phyloP scores from a whole-genome alignment of 2,329 filamentous ascomycete genomes.

The Pestalotiopsis sp. region DNA sequence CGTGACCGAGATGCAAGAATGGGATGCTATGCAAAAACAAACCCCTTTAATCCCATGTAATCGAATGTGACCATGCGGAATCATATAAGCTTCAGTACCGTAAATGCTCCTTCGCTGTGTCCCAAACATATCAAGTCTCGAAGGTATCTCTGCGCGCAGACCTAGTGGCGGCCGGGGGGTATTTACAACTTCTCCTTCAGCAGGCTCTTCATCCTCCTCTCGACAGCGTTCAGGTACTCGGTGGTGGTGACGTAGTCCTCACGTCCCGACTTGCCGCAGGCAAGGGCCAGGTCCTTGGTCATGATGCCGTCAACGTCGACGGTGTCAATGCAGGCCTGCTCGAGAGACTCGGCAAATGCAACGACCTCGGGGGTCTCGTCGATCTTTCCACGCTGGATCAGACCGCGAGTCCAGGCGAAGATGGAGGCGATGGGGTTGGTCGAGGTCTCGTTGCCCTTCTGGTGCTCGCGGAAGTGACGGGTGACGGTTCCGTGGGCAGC shows the following conservation, averaged over 20 bases:
- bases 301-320: slow-evolving; percentile 94
- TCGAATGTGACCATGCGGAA: background rate
- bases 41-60: background rate
- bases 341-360: slow-evolving; percentile 86
- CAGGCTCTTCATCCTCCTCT: slow-evolving; percentile 81
- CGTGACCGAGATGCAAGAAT: background rate
- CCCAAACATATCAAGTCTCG: background rate
- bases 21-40: slow-evolving; percentile 1
- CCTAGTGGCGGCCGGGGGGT: background rate
- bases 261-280: slow-evolving; percentile 84
- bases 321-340: slow-evolving; percentile 91
- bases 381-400: slow-evolving; percentile 89
- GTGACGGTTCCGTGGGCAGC: slow-evolving; percentile 98
- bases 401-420: slow-evolving; percentile 97
- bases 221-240: slow-evolving; percentile 91
- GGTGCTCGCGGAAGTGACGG: slow-evolving; percentile 97
- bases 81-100: background rate
- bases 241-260: slow-evolving; percentile 88
- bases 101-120: background rate
- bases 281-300: slow-evolving; percentile 98
- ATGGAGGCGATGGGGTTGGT: slow-evolving; percentile 99
- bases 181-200: slow-evolving; percentile 76
- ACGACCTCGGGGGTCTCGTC: slow-evolving; percentile 92
- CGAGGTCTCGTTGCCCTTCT: slow-evolving; percentile 95
- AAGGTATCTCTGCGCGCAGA: background rate